Conservation (phyloP, 257 asterid genomes). For the Striga asiatica region DNA sequence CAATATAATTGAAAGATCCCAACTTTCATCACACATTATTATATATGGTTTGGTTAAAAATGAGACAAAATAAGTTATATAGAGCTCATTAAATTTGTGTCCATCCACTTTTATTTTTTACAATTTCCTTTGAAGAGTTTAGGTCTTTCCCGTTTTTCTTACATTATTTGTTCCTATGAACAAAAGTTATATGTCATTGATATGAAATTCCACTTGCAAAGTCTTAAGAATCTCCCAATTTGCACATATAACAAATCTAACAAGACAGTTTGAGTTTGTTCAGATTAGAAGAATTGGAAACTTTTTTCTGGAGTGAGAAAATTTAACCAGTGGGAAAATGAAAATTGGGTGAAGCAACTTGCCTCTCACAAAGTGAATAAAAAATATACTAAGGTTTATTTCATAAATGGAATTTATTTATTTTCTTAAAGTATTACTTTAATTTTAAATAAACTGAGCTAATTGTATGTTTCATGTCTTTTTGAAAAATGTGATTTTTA, state of each 20-base stretch:
- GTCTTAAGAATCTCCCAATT: slow-evolving; percentile 16
- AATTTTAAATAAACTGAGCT: no score
- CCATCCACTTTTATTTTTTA: no score
- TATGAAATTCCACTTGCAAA: slow-evolving; percentile 12
- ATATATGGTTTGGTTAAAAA: no score
- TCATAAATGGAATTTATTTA: no score
- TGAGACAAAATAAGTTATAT: no score
- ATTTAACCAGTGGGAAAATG: background rate
- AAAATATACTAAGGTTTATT: background rate
- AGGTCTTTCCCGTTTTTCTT: background rate
- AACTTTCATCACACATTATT: no score
- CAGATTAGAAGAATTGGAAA: slow-evolving; percentile 10
- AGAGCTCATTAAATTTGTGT: no score
- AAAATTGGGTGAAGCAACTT: background rate
- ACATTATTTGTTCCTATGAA: slow-evolving; percentile 2
- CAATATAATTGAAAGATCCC: no score
- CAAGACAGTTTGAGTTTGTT: slow-evolving; percentile 12
- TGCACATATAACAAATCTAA: slow-evolving; percentile 22
- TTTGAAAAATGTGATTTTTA: no score
- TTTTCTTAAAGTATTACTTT: no score
- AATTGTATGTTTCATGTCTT: no score
- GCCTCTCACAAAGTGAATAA: background rate
- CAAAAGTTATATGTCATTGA: slow-evolving; percentile 4
- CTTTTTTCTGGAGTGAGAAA: background rate
- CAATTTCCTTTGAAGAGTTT: background rate